Evolutionary conservation across 768 basidiomycete species (phyloP).

Genomic region (Podaxis pistillaris): DNA sequence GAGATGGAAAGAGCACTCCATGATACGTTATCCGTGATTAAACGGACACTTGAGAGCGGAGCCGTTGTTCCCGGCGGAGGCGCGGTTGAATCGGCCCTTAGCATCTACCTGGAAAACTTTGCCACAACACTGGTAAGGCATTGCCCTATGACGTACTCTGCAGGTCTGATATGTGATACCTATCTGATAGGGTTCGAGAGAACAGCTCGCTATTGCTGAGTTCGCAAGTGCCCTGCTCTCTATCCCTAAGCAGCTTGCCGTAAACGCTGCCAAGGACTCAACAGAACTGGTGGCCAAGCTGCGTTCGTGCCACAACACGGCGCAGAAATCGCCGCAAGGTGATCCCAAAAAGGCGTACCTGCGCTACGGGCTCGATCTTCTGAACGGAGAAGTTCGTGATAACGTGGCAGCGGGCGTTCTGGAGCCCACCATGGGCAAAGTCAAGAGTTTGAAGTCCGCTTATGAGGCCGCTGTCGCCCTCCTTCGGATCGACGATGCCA

Average conservation of each 20-base stretch:
- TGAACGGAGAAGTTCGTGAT: conserved; percentile 94
- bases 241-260: conserved; percentile 95
- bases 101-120: conserved; percentile 98
- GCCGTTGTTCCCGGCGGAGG: conserved; percentile 96
- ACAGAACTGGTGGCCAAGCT: conserved; percentile 97
- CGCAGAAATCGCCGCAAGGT: conserved; percentile 86
- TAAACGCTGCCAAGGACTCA: conserved; percentile 98
- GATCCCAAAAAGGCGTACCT: conserved; percentile 90
- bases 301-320: conserved; percentile 94
- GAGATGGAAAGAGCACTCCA: conserved; percentile 99
- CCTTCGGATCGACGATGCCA: conserved; percentile 94
- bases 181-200: conserved; percentile 82
- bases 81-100: conserved; percentile 94
- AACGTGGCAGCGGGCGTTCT: conserved; percentile 92
- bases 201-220: conserved; percentile 99
- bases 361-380: conserved; percentile 91
- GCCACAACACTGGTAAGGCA: conserved; percentile 88
- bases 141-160: neutral
- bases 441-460: conserved; percentile 95
- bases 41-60: conserved; percentile 95
- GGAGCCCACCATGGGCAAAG: conserved; percentile 96
- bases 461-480: conserved; percentile 95
- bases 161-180: neutral
- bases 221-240: conserved; percentile 90
- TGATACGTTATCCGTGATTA: conserved; percentile 92